Percentiles rank a stretch among this genome's conserved stretches.
Evolutionary conservation across 257 asterid genomes (phyloP).

Genomic region (Solanum sparsipilum): DNA sequence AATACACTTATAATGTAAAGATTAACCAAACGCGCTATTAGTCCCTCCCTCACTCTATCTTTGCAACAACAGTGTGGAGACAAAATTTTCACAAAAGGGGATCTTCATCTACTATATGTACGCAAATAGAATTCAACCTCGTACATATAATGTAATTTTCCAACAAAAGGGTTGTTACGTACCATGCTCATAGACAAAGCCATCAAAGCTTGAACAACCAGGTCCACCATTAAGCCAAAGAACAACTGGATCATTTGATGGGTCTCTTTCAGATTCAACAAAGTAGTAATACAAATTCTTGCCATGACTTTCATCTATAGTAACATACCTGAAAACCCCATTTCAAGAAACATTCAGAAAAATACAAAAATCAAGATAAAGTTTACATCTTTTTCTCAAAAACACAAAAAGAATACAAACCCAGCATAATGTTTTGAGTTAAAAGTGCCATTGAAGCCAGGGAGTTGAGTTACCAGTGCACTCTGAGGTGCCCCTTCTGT

Average conservation of each 20-base stretch:
- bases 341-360: background rate
- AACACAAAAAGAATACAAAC: constrained; percentile 15
- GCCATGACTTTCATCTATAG: constrained; percentile 49
- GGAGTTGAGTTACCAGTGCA: constrained; percentile 44
- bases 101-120: background rate
- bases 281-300: constrained; percentile 76
- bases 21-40: background rate
- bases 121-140: background rate
- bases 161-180: background rate
- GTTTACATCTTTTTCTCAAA: background rate
- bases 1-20: background rate
- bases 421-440: constrained; percentile 91
- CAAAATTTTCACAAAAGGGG: background rate
- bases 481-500: constrained; percentile 50
- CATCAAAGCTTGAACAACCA: constrained; percentile 98
- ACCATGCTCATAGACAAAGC: constrained; percentile 88
- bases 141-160: background rate
- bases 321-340: constrained; percentile 49
- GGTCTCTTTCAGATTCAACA: constrained; percentile 70
- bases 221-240: constrained; percentile 99
- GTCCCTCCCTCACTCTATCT: background rate
- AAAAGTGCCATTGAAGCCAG: constrained; percentile 64
- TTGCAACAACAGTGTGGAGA: background rate
- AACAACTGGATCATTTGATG: constrained; percentile 71
- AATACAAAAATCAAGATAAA: background rate